phyloP scores from a whole-genome alignment of 257 asterid species.

The Solanum boliviense region DNA sequence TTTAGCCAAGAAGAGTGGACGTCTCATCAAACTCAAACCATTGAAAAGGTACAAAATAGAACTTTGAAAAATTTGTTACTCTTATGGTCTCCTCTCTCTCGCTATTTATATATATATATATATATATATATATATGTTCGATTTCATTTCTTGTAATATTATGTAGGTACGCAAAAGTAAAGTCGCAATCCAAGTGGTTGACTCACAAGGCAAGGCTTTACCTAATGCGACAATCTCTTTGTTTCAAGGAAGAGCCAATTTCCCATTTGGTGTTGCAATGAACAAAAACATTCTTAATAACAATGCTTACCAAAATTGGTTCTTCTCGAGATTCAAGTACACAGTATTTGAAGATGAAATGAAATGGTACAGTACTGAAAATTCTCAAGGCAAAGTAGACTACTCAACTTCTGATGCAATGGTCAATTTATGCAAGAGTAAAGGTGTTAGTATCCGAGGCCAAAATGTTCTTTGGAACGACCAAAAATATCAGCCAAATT shows the following conservation, averaged over 20 bases:
- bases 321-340: constrained; percentile 38
- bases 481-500: constrained; percentile 17
- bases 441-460: constrained; percentile 32
- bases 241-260: neutral
- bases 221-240: constrained; percentile 2
- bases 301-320: constrained; percentile 32
- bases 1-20: constrained; percentile 52
- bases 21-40: constrained; percentile 32
- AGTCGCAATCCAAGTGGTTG: constrained; percentile 15
- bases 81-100: too few relatives aligned
- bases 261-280: constrained; percentile 18
- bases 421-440: constrained; percentile 25
- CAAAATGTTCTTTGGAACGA: constrained; percentile 55
- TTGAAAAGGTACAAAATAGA: constrained; percentile 24
- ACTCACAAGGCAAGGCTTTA: constrained; percentile 4
- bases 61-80: neutral
- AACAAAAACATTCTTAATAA: constrained; percentile 1
- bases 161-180: constrained; percentile 14
- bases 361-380: constrained; percentile 42
- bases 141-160: neutral
- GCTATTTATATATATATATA: too few relatives aligned
- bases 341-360: constrained; percentile 54
- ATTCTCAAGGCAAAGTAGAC: constrained; percentile 24
- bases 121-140: too few relatives aligned
- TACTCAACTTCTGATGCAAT: constrained; percentile 35